Evolutionary conservation across 1,284 basidiomycete genomes (phyloP).

Genomic region (Ganoderma meredithae): DNA sequence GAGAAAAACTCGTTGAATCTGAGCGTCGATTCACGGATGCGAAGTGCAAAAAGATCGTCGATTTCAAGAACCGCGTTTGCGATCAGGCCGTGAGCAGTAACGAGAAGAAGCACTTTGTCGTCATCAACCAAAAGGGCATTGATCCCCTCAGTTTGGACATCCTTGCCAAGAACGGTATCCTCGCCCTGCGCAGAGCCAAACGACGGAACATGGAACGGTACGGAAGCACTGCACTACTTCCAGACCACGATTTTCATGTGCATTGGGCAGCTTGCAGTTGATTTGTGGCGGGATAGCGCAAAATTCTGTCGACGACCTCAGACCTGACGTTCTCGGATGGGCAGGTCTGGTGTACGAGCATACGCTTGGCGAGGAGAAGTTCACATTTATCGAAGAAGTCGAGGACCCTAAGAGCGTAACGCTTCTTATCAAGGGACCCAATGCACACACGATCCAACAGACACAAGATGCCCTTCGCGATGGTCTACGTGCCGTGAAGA

Average conservation of each 20-base stretch:
- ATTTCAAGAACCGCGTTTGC: slow-evolving; percentile 96
- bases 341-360: slow-evolving; percentile 99
- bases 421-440: slow-evolving; percentile 97
- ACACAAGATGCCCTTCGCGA: slow-evolving; percentile 98
- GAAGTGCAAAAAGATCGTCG: slow-evolving; percentile 96
- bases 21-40: slow-evolving; percentile 95
- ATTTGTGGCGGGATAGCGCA: slow-evolving; percentile 96
- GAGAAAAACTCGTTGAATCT: slow-evolving; percentile 98
- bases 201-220: slow-evolving; percentile 97
- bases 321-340: slow-evolving; percentile 92
- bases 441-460: slow-evolving; percentile 95
- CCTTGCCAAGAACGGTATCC: slow-evolving; percentile 95
- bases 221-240: slow-evolving; percentile 29
- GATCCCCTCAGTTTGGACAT: slow-evolving; percentile 98
- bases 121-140: slow-evolving; percentile 99
- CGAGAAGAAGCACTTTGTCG: slow-evolving; percentile 88
- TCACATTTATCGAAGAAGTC: slow-evolving; percentile 97
- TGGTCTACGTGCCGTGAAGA: slow-evolving; percentile 96
- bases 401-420: slow-evolving; percentile 97
- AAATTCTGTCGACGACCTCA: slow-evolving; percentile 97
- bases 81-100: slow-evolving; percentile 87
- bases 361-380: slow-evolving; percentile 99
- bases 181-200: slow-evolving; percentile 95
- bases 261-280: slow-evolving; percentile 77
- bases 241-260: slow-evolving; percentile 11